Conservation (phyloP, 768 basidiomycete genomes). For the Calvatia gigantea region DNA sequence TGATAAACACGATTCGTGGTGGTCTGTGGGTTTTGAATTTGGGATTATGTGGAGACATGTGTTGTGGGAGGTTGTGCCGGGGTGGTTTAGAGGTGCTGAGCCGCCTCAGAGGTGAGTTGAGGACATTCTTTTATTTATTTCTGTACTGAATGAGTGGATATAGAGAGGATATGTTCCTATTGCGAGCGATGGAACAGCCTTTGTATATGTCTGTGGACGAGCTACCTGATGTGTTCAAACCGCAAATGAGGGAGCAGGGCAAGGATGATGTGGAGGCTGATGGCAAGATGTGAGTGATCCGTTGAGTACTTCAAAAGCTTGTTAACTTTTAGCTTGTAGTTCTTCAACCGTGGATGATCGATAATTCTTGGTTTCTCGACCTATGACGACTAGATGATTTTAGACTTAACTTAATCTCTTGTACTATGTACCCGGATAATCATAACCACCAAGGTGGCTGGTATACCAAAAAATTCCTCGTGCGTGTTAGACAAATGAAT, state of each 20-base stretch:
- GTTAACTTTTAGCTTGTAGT: too few species aligned
- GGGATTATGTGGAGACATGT: not conserved
- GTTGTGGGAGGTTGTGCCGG: conserved; percentile 1
- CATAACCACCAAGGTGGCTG: too few species aligned
- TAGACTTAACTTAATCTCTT: too few species aligned
- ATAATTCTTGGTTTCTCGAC: too few species aligned
- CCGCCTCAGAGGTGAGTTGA: not conserved
- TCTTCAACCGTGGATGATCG: too few species aligned
- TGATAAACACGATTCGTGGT: not conserved
- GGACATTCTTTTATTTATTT: too few species aligned
- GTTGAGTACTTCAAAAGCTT: too few species aligned
- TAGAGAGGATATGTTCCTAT: conserved; percentile 9
- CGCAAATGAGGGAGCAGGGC: not conserved
- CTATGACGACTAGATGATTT: too few species aligned
- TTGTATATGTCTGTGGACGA: not conserved
- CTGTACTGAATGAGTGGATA: not conserved
- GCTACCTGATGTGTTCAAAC: not conserved
- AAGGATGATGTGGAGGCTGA: not conserved
- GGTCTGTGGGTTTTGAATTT: not conserved
- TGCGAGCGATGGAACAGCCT: conserved; percentile 9
- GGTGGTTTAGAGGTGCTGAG: not conserved
- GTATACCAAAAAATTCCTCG: too few species aligned
- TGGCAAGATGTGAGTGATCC: not conserved
- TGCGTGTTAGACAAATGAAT: too few species aligned
- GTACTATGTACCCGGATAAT: too few species aligned